phyloP scores from a whole-genome alignment of 306 rosid species.

The Vigna angularis region DNA sequence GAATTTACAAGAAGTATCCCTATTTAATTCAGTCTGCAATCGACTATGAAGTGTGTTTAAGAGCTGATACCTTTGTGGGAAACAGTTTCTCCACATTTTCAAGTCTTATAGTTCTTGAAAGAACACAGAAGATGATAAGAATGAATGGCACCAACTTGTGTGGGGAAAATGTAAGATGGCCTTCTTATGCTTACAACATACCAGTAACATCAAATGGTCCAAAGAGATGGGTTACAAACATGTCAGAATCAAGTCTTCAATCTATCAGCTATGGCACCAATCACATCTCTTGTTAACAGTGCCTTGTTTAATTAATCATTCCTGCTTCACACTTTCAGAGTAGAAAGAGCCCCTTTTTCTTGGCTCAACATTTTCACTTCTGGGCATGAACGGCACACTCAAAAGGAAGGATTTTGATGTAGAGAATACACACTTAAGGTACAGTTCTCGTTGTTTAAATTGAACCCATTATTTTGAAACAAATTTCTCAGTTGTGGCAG shows the following conservation, averaged over 20 bases:
- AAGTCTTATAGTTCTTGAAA: constrained; percentile 80
- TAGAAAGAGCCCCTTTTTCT: constrained; percentile 8
- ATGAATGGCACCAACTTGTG: constrained; percentile 54
- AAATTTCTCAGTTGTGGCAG: constrained; percentile 6
- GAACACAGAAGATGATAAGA: constrained; percentile 77
- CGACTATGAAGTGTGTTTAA: constrained; percentile 86
- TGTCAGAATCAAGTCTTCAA: constrained; percentile 78
- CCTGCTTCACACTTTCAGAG: neutral
- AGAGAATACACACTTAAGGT: neutral
- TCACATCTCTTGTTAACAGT: constrained; percentile 60
- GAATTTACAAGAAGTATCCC: constrained; percentile 71
- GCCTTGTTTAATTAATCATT: constrained; percentile 1
- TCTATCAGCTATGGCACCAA: constrained; percentile 82
- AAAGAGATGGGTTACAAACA: constrained; percentile 70
- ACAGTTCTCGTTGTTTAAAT: constrained; percentile 22
- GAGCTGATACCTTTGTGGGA: constrained; percentile 86
- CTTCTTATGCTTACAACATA: constrained; percentile 85
- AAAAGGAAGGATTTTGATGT: neutral
- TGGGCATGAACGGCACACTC: constrained; percentile 24
- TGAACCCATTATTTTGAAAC: neutral
- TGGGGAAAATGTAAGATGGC: constrained; percentile 66
- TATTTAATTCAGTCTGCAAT: constrained; percentile 91
- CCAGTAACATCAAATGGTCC: constrained; percentile 70
- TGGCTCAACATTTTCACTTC: constrained; percentile 22
- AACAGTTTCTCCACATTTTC: constrained; percentile 97